Percentiles rank a stretch among this genome's conserved stretches.
Evolutionary conservation across 2,329 filamentous ascomycete species (phyloP).

Genomic region (Pseudocercospora fuligena): DNA sequence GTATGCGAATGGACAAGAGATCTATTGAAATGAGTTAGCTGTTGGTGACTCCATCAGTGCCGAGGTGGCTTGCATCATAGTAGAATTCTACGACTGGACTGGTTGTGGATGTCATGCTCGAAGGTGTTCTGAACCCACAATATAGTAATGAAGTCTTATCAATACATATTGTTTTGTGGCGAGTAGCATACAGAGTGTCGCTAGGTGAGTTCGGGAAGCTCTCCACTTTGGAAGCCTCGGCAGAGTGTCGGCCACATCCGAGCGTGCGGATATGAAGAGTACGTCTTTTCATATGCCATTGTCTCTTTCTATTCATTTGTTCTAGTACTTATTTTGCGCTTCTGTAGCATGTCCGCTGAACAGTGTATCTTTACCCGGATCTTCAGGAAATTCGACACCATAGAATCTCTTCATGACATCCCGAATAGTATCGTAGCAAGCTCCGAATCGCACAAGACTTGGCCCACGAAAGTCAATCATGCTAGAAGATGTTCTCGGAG

Average conservation of each 20-base stretch:
- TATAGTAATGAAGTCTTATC: too few species aligned
- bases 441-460: slow-evolving; percentile 6
- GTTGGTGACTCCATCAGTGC: not conserved
- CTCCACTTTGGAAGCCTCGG: slow-evolving; percentile 4
- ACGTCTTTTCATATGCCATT: not conserved
- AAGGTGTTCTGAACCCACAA: not conserved
- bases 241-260: not conserved
- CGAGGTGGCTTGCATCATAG: slow-evolving; percentile 27
- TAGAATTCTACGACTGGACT: slow-evolving; percentile 29
- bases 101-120: not conserved
- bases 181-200: not conserved
- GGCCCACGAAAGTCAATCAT: slow-evolving; percentile 14
- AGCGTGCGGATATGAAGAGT: not conserved
- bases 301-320: not conserved
- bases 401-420: slow-evolving; percentile 14
- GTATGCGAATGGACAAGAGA: slow-evolving; percentile 33
- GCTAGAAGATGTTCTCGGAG: slow-evolving; percentile 10
- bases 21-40: slow-evolving; percentile 15
- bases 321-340: slow-evolving; percentile 4
- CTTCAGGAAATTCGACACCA: slow-evolving; percentile 12
- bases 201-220: not conserved
- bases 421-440: slow-evolving; percentile 11
- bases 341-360: slow-evolving; percentile 10
- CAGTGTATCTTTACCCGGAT: slow-evolving; percentile 8
- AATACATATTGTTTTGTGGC: too few species aligned